phyloP scores from a whole-genome alignment of 2,329 filamentous ascomycete species.

The Aspergillus hortae region DNA sequence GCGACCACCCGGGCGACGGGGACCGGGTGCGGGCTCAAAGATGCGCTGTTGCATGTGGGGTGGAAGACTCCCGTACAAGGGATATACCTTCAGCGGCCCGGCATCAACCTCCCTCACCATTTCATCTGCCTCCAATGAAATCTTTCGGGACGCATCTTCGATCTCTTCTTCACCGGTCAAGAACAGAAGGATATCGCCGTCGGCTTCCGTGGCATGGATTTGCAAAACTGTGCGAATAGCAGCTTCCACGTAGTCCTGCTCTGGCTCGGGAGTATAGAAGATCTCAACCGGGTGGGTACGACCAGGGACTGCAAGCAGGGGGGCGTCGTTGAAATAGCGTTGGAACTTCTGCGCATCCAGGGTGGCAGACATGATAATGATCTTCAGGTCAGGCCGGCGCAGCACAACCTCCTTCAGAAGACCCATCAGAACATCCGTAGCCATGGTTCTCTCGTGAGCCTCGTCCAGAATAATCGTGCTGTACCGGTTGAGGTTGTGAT shows the following conservation, averaged over 20 bases:
- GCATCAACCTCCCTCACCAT: slow-evolving; percentile 87
- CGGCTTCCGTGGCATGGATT: slow-evolving; percentile 87
- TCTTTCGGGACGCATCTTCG: slow-evolving; percentile 91
- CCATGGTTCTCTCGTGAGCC: slow-evolving; percentile 94
- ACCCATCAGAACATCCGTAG: slow-evolving; percentile 96
- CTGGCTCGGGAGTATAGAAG: slow-evolving; percentile 95
- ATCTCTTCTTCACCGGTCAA: slow-evolving; percentile 98
- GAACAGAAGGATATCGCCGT: slow-evolving; percentile 92
- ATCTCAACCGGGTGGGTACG: slow-evolving; percentile 96
- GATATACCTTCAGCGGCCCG: slow-evolving; percentile 85
- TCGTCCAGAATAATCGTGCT: slow-evolving; percentile 98
- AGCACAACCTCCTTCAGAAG: slow-evolving; percentile 84
- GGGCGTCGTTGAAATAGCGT: slow-evolving; percentile 92
- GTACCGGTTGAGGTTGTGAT: slow-evolving; percentile 86
- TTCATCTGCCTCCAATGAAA: slow-evolving; percentile 84
- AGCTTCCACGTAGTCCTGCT: slow-evolving; percentile 94
- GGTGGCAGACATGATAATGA: slow-evolving; percentile 98
- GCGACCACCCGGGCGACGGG: slow-evolving; percentile 69
- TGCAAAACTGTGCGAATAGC: slow-evolving; percentile 92
- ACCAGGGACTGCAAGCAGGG: slow-evolving; percentile 87
- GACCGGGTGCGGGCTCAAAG: slow-evolving; percentile 80
- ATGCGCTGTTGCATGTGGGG: slow-evolving; percentile 92
- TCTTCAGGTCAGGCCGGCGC: slow-evolving; percentile 84
- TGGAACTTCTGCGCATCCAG: slow-evolving; percentile 98
- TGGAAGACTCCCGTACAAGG: slow-evolving; percentile 88